Percentiles rank a stretch among this genome's conserved stretches.
These are phyloP conservation scores for Ustilago shanxiensis DNA, from an alignment of 1,284 basidiomycete species.

Conservation along the genomic window DNA sequence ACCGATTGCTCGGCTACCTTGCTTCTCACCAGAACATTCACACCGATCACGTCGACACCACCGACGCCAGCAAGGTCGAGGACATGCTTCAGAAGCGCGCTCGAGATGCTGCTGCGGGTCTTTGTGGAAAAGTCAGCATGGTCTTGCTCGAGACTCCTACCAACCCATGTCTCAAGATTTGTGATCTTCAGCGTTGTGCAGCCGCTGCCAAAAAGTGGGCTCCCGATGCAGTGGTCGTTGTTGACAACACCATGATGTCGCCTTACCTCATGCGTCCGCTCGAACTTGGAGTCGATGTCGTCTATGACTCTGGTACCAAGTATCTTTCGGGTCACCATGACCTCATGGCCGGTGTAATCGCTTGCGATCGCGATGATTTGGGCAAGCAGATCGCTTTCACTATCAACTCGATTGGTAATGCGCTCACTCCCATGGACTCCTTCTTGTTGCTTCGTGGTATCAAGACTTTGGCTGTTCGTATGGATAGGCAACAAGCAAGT, in stretches of 20 bases:
- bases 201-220: slow-evolving; percentile 62
- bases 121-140: slow-evolving; percentile 59
- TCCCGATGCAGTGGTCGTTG: slow-evolving; percentile 67
- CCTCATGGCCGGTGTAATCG: slow-evolving; percentile 83
- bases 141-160: slow-evolving; percentile 92
- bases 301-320: slow-evolving; percentile 98
- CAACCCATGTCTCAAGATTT: slow-evolving; percentile 96
- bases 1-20: slow-evolving; percentile 92
- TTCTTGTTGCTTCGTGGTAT: slow-evolving; percentile 95
- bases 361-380: slow-evolving; percentile 90
- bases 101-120: slow-evolving; percentile 51
- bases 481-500: slow-evolving; percentile 92
- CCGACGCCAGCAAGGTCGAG: slow-evolving; percentile 74
- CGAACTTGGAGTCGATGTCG: slow-evolving; percentile 94
- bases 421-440: slow-evolving; percentile 82
- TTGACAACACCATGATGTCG: slow-evolving; percentile 99
- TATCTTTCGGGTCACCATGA: slow-evolving; percentile 99
- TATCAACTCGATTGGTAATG: slow-evolving; percentile 98
- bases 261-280: slow-evolving; percentile 96
- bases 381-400: slow-evolving; percentile 89
- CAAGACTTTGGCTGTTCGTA: slow-evolving; percentile 95
- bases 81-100: slow-evolving; percentile 56
- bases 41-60: slow-evolving; percentile 95
- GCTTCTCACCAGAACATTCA: slow-evolving; percentile 87
- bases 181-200: slow-evolving; percentile 78